Evolutionary conservation across 75 land plant species (phyloP).

Genomic region (Pinus albicaulis): DNA sequence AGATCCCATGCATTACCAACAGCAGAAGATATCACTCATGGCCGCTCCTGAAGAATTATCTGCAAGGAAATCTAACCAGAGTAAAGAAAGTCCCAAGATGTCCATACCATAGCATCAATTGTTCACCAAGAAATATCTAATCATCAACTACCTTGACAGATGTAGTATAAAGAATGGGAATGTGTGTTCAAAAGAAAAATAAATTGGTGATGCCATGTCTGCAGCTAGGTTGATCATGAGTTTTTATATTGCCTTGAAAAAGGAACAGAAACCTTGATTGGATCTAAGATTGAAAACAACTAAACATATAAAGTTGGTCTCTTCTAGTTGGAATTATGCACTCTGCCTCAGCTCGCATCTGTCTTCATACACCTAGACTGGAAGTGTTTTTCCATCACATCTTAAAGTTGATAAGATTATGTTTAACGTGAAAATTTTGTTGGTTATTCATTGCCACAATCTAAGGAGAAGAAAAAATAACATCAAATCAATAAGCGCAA

Average conservation of each 20-base stretch:
- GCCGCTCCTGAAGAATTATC: conserved; percentile 72
- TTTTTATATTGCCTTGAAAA: background rate
- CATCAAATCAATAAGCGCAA: background rate
- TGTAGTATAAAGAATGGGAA: too few species aligned
- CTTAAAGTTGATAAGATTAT: background rate
- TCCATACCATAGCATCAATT: background rate
- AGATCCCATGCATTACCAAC: conserved; percentile 94
- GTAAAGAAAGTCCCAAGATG: background rate
- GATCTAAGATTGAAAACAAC: background rate
- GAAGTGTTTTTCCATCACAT: background rate
- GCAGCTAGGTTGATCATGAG: background rate
- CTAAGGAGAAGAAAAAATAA: background rate
- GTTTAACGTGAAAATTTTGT: background rate
- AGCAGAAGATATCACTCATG: conserved; percentile 71
- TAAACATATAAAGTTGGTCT: background rate
- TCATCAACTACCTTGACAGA: background rate
- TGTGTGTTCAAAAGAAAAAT: too few species aligned
- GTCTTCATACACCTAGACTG: background rate
- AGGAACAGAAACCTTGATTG: background rate
- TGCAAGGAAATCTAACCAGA: conserved; percentile 15
- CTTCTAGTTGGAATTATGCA: background rate
- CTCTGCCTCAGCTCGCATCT: background rate
- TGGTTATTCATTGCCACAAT: background rate
- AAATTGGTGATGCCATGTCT: background rate
- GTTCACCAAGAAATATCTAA: background rate